These are phyloP conservation scores for Malus sieversii DNA, from an alignment of 306 rosid genomes.

Conservation along the genomic window DNA sequence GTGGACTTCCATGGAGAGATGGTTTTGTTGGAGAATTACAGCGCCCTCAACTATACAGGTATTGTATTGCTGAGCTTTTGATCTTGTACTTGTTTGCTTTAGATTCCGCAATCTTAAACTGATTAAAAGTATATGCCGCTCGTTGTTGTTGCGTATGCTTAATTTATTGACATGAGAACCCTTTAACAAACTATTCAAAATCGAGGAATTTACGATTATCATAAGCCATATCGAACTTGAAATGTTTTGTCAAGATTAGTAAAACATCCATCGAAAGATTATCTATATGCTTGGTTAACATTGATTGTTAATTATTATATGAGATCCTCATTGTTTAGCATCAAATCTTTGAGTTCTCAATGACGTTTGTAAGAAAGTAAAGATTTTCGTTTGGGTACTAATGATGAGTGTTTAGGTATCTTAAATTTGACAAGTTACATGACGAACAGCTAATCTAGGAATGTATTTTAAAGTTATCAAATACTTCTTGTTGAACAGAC, in stretches of 20 bases:
- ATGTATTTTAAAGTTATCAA: neutral
- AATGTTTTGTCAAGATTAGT: too few species aligned
- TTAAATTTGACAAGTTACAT: neutral
- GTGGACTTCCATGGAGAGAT: conserved; percentile 99
- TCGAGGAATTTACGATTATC: too few species aligned
- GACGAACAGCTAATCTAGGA: neutral
- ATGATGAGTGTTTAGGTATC: neutral
- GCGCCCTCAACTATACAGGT: conserved; percentile 99
- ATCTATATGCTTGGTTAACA: neutral
- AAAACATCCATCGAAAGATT: neutral
- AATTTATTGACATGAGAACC: too few species aligned
- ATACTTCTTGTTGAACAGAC: neutral
- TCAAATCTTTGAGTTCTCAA: neutral
- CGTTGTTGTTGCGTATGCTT: neutral
- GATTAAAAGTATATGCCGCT: neutral
- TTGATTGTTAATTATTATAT: neutral
- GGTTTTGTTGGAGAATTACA: conserved; percentile 93
- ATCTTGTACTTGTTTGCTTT: neutral
- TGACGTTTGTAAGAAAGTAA: neutral
- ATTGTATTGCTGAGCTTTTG: conserved; percentile 19
- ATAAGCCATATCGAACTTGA: too few species aligned
- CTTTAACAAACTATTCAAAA: too few species aligned
- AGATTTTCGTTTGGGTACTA: neutral
- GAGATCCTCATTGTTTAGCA: neutral
- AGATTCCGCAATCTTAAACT: neutral